A percentile compares a stretch with the other conserved stretches of the same genome.
Conservation (phyloP, 805 yeast species). For the Metschnikowia rubicola region DNA sequence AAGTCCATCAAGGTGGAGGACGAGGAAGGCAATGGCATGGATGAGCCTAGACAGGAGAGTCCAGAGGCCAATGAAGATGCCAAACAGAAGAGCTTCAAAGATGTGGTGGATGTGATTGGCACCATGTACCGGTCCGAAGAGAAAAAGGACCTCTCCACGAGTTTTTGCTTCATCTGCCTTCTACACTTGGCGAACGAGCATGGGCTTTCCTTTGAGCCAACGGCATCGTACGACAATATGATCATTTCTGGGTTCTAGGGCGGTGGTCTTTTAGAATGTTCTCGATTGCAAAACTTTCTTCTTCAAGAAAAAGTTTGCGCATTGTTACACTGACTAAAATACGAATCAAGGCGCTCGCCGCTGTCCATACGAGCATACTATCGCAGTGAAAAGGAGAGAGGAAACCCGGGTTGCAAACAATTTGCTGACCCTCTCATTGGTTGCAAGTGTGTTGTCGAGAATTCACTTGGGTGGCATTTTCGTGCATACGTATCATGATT, state of each 20-base stretch:
- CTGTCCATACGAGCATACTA: too few relatives aligned
- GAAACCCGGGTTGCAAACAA: too few relatives aligned
- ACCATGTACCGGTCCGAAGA: conserved; percentile 54
- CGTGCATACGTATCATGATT: too few relatives aligned
- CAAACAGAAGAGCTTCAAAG: conserved; percentile 38
- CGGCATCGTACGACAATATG: conserved; percentile 40
- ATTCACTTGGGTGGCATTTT: too few relatives aligned
- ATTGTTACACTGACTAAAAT: too few relatives aligned
- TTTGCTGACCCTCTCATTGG: too few relatives aligned
- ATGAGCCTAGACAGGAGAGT: neutral
- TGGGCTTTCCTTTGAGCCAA: conserved; percentile 57
- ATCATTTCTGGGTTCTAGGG: conserved; percentile 20
- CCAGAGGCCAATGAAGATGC: conserved; percentile 9
- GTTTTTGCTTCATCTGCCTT: conserved; percentile 80
- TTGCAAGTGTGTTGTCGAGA: too few relatives aligned
- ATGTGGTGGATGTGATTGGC: conserved; percentile 47
- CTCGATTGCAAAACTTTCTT: too few relatives aligned
- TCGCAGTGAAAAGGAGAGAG: too few relatives aligned
- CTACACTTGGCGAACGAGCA: conserved; percentile 85
- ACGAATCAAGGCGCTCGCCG: too few relatives aligned
- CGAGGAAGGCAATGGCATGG: neutral
- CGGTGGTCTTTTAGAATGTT: neutral
- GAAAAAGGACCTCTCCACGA: conserved; percentile 69
- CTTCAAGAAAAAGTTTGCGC: too few relatives aligned
- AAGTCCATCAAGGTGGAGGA: conserved; percentile 37